phyloP scores from a whole-genome alignment of 257 asterid species.

The Solanum dulcamara region DNA sequence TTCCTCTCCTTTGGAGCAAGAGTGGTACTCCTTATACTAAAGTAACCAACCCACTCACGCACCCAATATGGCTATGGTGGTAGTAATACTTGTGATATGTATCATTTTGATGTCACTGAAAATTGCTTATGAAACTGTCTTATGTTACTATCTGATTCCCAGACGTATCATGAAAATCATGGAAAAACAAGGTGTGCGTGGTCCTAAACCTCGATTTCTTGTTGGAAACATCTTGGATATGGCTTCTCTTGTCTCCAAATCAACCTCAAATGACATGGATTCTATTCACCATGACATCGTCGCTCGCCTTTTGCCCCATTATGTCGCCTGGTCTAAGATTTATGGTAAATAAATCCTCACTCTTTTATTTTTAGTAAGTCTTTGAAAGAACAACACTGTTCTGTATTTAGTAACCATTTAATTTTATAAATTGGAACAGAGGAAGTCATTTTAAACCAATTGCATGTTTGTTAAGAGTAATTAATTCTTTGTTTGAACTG shows the following conservation, averaged over 20 bases:
- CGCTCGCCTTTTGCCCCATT: conserved; percentile 79
- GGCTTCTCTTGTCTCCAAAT: conserved; percentile 45
- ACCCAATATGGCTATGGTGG: conserved; percentile 21
- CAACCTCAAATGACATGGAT: conserved; percentile 61
- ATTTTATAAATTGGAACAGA: too few species aligned
- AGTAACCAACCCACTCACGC: neutral
- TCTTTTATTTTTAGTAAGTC: neutral
- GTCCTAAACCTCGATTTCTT: conserved; percentile 72
- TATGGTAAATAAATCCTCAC: conserved; percentile 29
- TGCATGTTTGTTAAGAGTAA: too few species aligned
- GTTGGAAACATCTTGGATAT: conserved; percentile 68
- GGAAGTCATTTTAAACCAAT: too few species aligned
- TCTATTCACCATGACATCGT: conserved; percentile 66
- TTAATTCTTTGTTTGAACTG: neutral
- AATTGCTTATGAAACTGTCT: conserved; percentile 30
- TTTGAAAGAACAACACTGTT: neutral
- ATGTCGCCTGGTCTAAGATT: conserved; percentile 53
- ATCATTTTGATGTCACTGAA: conserved; percentile 16
- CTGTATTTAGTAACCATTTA: neutral
- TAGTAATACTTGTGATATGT: conserved; percentile 3
- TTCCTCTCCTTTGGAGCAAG: neutral
- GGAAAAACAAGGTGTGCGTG: conserved; percentile 85
- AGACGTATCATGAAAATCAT: conserved; percentile 62
- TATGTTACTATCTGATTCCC: conserved; percentile 62
- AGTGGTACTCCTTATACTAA: neutral